A percentile compares a stretch with the other conserved stretches of the same genome.
Evolutionary conservation across 805 yeast genomes (phyloP).

Genomic region (Candida awuae): DNA sequence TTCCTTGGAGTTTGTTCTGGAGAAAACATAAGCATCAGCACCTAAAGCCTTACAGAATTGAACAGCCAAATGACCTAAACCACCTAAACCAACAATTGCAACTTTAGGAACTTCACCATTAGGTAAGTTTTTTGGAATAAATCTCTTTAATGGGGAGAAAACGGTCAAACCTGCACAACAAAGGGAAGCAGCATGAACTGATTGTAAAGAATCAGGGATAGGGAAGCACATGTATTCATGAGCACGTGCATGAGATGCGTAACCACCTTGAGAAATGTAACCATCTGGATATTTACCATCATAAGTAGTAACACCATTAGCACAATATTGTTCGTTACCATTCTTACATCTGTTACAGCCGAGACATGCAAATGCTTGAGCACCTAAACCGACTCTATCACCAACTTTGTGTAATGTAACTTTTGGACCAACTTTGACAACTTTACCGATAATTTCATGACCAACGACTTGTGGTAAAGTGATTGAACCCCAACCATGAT

Average conservation of each 20-base stretch:
- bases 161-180: slow-evolving; percentile 47
- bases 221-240: slow-evolving; percentile 40
- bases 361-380: slow-evolving; percentile 33
- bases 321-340: slow-evolving; percentile 41
- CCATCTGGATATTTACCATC: slow-evolving; percentile 32
- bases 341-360: slow-evolving; percentile 30
- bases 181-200: slow-evolving; percentile 39
- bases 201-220: slow-evolving; percentile 36
- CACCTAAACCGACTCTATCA: slow-evolving; percentile 41
- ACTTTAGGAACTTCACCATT: slow-evolving; percentile 29
- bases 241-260: slow-evolving; percentile 40
- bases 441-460: slow-evolving; percentile 38
- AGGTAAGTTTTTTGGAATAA: slow-evolving; percentile 24
- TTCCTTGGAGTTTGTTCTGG: slow-evolving; percentile 34
- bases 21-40: slow-evolving; percentile 38
- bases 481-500: slow-evolving; percentile 38
- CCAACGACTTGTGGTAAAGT: slow-evolving; percentile 42
- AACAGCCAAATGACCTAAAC: slow-evolving; percentile 41
- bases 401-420: slow-evolving; percentile 33
- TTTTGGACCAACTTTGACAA: slow-evolving; percentile 31
- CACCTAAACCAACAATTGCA: slow-evolving; percentile 40
- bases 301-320: slow-evolving; percentile 34
- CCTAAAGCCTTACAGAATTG: slow-evolving; percentile 39
- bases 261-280: slow-evolving; percentile 36
- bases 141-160: slow-evolving; percentile 40